Evolutionary conservation across 305 asterid genomes (phyloP).

Genomic region (Striga hermonthica): DNA sequence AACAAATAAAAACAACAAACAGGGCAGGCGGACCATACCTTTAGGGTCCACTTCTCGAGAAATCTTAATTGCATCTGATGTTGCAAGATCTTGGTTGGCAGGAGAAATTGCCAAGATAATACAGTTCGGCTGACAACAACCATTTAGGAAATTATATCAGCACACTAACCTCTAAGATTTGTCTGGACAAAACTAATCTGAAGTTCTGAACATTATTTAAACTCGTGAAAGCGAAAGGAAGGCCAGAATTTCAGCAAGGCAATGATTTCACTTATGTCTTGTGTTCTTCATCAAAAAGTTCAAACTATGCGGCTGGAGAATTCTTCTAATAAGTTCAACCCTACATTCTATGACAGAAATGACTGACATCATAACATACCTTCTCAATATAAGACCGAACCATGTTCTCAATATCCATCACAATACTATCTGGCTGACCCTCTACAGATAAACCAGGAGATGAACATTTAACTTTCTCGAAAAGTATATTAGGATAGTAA

Average conservation of each 20-base stretch:
- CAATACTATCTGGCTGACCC: conserved; percentile 69
- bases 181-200: conserved; percentile 22
- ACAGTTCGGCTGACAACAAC: conserved; percentile 66
- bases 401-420: conserved; percentile 68
- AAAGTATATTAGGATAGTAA: not conserved
- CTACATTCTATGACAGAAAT: not conserved
- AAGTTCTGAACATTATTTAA: not conserved
- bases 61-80: conserved; percentile 79
- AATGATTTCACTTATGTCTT: not conserved
- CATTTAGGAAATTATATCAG: conserved; percentile 27
- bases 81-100: conserved; percentile 87
- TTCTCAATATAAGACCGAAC: conserved; percentile 63
- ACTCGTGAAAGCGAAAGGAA: conserved; percentile 11
- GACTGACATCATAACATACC: conserved; percentile 33
- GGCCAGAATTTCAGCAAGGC: not conserved
- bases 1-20: conserved; percentile 5
- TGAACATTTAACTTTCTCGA: conserved; percentile 10
- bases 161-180: conserved; percentile 12
- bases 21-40: conserved; percentile 38
- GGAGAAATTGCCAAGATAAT: conserved; percentile 77
- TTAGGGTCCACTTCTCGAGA: conserved; percentile 83
- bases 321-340: conserved; percentile 1
- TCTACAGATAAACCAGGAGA: conserved; percentile 40
- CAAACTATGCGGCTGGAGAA: conserved; percentile 3
- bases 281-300: conserved; percentile 7